A percentile compares a stretch with the other conserved stretches of the same genome.
Evolutionary conservation across 2,329 filamentous ascomycete species (phyloP).

Genomic region (Claviceps monticola): DNA sequence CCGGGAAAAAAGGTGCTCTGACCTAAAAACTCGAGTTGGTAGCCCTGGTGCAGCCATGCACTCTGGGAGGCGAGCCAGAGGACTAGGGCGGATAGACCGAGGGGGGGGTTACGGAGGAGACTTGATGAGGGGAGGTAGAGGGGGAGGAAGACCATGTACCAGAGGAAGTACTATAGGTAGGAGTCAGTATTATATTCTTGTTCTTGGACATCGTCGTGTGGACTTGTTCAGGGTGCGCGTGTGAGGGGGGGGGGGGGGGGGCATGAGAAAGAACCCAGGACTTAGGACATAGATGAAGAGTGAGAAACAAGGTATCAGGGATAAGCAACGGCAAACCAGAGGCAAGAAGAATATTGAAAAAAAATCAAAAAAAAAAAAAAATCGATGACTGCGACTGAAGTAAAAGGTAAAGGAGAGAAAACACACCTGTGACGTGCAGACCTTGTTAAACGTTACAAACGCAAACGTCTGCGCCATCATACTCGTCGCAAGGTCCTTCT

Average conservation of each 20-base stretch:
- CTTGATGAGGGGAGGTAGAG: slow-evolving; percentile 77
- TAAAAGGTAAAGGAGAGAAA: not conserved
- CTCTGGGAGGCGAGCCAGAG: slow-evolving; percentile 70
- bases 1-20: slow-evolving; percentile 74
- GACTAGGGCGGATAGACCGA: slow-evolving; percentile 50
- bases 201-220: too few relatives aligned
- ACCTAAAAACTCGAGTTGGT: slow-evolving; percentile 65
- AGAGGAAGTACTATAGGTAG: slow-evolving; percentile 71
- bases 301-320: too few relatives aligned
- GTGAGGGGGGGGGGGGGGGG: too few relatives aligned
- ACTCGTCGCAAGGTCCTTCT: slow-evolving; percentile 64
- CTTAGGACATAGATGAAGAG: too few relatives aligned
- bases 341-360: not conserved
- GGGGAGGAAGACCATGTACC: slow-evolving; percentile 90
- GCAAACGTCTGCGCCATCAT: slow-evolving; percentile 95
- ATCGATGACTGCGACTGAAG: not conserved
- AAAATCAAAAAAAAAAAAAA: too few relatives aligned
- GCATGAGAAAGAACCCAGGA: too few relatives aligned
- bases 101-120: slow-evolving; percentile 42
- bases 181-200: too few relatives aligned
- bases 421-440: slow-evolving; percentile 86
- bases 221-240: too few relatives aligned
- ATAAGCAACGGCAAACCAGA: too few relatives aligned
- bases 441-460: slow-evolving; percentile 97
- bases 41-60: slow-evolving; percentile 64